Evolutionary conservation across 495 filamentous ascomycete genomes (phyloP), one percentile per base, ranked within the genome.

Genomic region (Tuber aestivum): DNA sequence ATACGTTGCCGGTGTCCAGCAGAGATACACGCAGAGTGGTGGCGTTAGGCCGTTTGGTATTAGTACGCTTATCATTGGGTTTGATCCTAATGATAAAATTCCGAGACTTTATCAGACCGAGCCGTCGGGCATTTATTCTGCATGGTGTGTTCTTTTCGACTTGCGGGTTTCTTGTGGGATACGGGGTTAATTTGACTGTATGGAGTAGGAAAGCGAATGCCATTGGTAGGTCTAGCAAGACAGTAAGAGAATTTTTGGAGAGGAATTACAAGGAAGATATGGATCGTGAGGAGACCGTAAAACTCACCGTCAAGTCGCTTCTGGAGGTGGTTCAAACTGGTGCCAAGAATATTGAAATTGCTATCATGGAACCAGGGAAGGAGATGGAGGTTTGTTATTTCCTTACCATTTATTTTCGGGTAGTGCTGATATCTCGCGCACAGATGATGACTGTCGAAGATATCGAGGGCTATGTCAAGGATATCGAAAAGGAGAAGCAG

Each of bases 311-410:
- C 87, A 98, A 98, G 88, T 97, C 95, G 68, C 88, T 99, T 78
- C 86, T 99, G 79, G 95, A 99, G 86, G 95, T 99, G 71, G 95
- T 99, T 75, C 95, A 99, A 84, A 99, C 95, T 21, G 95, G 95
- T 70, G 96, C 95, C 41, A 99, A 99, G 90, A 99, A 99, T 85
- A 99, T 99, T 82, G 95, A 99, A 86, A 97, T 99, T 80, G 95
- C 95, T 42, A 92, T 99, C 84, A 97, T 99, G 95, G 92, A 94
- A 40, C 93, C 95, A n/a, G 95, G 93, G 70, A 92, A 95, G 87
- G 82, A 87, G 21, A 87, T 99, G 74, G 96, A 98, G 81, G 82
- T 83, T 69, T 70, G 74, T 70, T 45, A 69, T 48, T 42, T 23
- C 50, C 68, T 18, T 18, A 12, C 70, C 16, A 27, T 69, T 20